A percentile compares a stretch with the other conserved stretches of the same genome.
These are phyloP conservation scores for Fusarium armeniacum DNA, from an alignment of 2,329 filamentous ascomycete genomes.

Conservation along the genomic window DNA sequence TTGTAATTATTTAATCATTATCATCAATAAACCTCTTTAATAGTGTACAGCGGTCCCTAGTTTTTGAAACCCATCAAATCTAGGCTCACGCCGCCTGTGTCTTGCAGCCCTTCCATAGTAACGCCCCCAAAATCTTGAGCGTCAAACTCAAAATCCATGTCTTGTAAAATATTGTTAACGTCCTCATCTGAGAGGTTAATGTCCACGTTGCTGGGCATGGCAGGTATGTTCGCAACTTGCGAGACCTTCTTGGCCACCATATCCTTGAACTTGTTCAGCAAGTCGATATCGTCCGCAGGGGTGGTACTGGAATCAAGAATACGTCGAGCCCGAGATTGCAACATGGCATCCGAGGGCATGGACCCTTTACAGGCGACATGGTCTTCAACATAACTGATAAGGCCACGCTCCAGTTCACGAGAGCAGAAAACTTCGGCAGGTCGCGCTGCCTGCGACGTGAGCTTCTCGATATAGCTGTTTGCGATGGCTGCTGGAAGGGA, in stretches of 20 bases:
- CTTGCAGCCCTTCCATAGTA: constrained; percentile 50
- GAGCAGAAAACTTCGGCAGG: constrained; percentile 70
- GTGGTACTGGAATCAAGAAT: constrained; percentile 64
- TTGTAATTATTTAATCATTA: constrained; percentile 13
- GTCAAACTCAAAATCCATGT: constrained; percentile 61
- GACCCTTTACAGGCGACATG: constrained; percentile 56
- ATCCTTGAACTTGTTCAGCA: constrained; percentile 68
- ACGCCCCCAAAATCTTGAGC: constrained; percentile 48
- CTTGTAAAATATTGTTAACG: constrained; percentile 58
- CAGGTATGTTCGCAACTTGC: constrained; percentile 17
- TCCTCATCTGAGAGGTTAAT: constrained; percentile 57
- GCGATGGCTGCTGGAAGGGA: constrained; percentile 61
- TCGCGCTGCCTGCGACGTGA: constrained; percentile 60
- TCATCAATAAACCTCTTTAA: constrained; percentile 36
- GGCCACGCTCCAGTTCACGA: constrained; percentile 68
- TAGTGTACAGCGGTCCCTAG: constrained; percentile 46
- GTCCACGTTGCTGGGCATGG: constrained; percentile 52
- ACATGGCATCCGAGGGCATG: constrained; percentile 63
- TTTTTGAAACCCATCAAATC: constrained; percentile 42
- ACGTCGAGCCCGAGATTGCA: constrained; percentile 63
- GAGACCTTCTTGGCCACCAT: constrained; percentile 56
- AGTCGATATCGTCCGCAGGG: constrained; percentile 66
- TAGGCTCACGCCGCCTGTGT: constrained; percentile 52
- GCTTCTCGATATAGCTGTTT: constrained; percentile 63
- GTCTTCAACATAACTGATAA: constrained; percentile 63